Evolutionary conservation across 257 asterid species (phyloP), one percentile per base, ranked within the genome.

Genomic region (Petrea volubilis): DNA sequence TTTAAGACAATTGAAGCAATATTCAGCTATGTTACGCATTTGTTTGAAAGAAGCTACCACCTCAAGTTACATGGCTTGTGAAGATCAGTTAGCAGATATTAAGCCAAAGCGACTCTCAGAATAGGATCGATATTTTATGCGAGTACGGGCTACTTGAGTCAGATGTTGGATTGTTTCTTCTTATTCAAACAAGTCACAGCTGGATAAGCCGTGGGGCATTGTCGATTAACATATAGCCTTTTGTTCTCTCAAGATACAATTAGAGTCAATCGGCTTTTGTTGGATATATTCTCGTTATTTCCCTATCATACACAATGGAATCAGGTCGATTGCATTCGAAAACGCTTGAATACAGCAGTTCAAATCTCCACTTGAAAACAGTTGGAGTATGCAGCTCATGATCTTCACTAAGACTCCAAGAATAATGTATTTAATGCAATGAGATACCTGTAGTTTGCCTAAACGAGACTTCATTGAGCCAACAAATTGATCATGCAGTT

Each of bases 391-490:
- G 57, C 49, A 36, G 58, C n/a, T 44, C 2, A 38, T 38, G 5
- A 78, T 68, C 57, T 56, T 21, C 60, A 55, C 40, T 65, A 18
- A 69, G 29, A 57, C 21, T 62, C 28, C 33, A 41, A 47, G 23
- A 75, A 52, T 46, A 57, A 43, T 21, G 56, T 29, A 64, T 41
- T 38, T 18, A 70, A 47, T 27, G 60, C 74, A 31, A 44, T 50
- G 36, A 76, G 55, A 50, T 83, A 92, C 99, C 97, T 95, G 95
- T 67, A 95, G 81, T 84, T 95, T 95, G 60, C 88, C 82, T 70
- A 95, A 75, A 62, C 98, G 98, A 74, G 98, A 77, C 64, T 80
- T 92, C 98, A 95, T 90, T 76, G 94, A 88, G 75, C 95, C 86
- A 59, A 88, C 77, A 77, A 95, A 95, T 65, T 85, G 94, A 67